Percentiles rank a stretch among this genome's conserved stretches.
Conservation (phyloP, 2,329 filamentous ascomycete genomes). For the Magnaporthiopsis poae region DNA sequence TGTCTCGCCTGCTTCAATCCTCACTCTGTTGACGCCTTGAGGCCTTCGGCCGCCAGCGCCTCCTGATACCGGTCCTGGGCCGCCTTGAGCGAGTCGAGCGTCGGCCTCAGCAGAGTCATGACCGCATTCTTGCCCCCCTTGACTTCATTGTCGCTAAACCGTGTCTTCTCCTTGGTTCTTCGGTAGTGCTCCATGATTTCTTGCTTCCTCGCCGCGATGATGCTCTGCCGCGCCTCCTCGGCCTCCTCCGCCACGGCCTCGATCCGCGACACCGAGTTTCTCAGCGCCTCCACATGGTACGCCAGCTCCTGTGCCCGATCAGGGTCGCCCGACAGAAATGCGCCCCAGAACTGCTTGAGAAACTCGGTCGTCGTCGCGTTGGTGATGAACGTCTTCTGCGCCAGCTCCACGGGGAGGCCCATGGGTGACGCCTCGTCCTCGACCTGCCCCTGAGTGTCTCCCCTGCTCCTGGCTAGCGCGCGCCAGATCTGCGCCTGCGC, state of each 20-base stretch:
- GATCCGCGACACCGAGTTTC: conserved; percentile 67
- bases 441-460: conserved; percentile 45
- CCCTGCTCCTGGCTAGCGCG: conserved; percentile 52
- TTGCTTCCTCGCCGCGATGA: conserved; percentile 56
- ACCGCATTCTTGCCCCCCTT: conserved; percentile 70
- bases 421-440: conserved; percentile 41
- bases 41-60: conserved; percentile 15
- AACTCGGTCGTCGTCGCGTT: conserved; percentile 93
- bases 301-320: conserved; percentile 71
- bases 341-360: conserved; percentile 91
- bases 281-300: conserved; percentile 72
- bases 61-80: conserved; percentile 37
- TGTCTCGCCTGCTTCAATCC: not conserved
- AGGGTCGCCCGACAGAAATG: conserved; percentile 80
- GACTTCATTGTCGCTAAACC: conserved; percentile 57
- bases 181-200: conserved; percentile 63
- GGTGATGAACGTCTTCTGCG: conserved; percentile 54
- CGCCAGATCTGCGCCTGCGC: conserved; percentile 59
- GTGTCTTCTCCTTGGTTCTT: conserved; percentile 63
- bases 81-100: conserved; percentile 57
- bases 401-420: conserved; percentile 46
- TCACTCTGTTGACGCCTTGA: conserved; percentile 14
- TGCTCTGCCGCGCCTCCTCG: conserved; percentile 59
- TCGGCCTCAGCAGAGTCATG: conserved; percentile 64
- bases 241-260: conserved; percentile 70